phyloP scores from a whole-genome alignment of 1,139 yeast genomes.

The Geotrichum bryndzae region DNA sequence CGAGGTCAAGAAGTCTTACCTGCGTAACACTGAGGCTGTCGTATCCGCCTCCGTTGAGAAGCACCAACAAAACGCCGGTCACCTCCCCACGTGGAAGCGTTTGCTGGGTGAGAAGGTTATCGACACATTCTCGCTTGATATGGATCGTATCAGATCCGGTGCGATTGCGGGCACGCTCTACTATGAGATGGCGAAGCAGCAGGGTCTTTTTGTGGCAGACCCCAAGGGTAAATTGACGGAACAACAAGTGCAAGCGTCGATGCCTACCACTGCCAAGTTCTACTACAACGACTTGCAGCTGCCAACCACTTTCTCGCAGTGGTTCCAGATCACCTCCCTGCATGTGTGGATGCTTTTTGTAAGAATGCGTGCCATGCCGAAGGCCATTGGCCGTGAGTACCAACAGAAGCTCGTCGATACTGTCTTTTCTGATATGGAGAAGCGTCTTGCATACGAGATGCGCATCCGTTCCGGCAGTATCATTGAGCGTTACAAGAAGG shows the following conservation, averaged over 20 bases:
- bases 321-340: slow-evolving; percentile 86
- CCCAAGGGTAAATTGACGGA: slow-evolving; percentile 16
- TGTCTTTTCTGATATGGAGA: slow-evolving; percentile 82
- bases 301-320: slow-evolving; percentile 84
- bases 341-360: slow-evolving; percentile 93
- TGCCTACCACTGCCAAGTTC: slow-evolving; percentile 33
- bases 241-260: slow-evolving; percentile 20
- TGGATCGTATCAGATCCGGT: slow-evolving; percentile 90
- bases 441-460: slow-evolving; percentile 78
- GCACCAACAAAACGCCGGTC: slow-evolving; percentile 12
- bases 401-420: slow-evolving; percentile 90
- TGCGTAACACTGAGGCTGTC: slow-evolving; percentile 8
- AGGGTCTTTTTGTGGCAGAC: slow-evolving; percentile 68
- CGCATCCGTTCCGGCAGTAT: slow-evolving; percentile 77
- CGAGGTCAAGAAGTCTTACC: slow-evolving; percentile 15
- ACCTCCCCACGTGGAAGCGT: slow-evolving; percentile 63
- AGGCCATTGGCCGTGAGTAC: slow-evolving; percentile 78
- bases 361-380: slow-evolving; percentile 94
- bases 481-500: slow-evolving; percentile 81
- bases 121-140: slow-evolving; percentile 64
- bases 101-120: slow-evolving; percentile 68
- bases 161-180: slow-evolving; percentile 88
- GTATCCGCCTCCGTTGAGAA: slow-evolving; percentile 9
- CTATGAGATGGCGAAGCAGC: slow-evolving; percentile 80
- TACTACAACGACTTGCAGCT: slow-evolving; percentile 68